Base-by-base conservation (phyloP, 148 eudicot genomes). In the Nyssa sinensis region DNA sequence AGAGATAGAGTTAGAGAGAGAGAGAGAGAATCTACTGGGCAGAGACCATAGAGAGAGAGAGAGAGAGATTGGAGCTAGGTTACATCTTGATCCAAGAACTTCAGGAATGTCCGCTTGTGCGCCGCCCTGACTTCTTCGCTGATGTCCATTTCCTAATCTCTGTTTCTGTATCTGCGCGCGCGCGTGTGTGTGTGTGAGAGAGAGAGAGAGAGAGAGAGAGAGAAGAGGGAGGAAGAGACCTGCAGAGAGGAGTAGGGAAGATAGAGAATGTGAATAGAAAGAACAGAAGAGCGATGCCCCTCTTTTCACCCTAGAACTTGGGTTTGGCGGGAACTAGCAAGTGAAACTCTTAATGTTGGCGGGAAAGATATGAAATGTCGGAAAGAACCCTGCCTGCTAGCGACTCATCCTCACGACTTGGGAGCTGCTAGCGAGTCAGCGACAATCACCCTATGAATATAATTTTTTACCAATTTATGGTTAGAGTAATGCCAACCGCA, bases 31-130 rank as follows among this genome's bases (percentile, higher is more conserved):
- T 35, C 7, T 16, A 41, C 13, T 53, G 11, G 16, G 68, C 41
- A 10, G 27, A 19, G 29, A 31, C n/a, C n/a, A n/a, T n/a, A n/a
- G 35, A 53, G 62, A 64, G 24, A 53, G 47, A 11, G 25, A 55
- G 37, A 31, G 24, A 49, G 63, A 44, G 75, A 62, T 16, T 31
- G 11, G 7, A 29, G 13, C 53, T 28, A 61, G 30, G 64, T 71
- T 91, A 91, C 96, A 71, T 88, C 91, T 82, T 85, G 92, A 32
- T 93, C 91, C 34, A 93, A 79, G 84, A 93, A 93, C 57, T 91
- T 93, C 71, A 87, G 89, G 78, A 93, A 93, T 1, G 92, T 84
- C 49, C 91, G 92, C 86, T 85, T 91, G 89, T 93, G 98, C 32
- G 92, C 87, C 14, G 93, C 89, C 73, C 84, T 81, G 11, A 84